Evolutionary conservation across 2,329 filamentous ascomycete species (phyloP).

Genomic region (Fusarium verticillioides): DNA sequence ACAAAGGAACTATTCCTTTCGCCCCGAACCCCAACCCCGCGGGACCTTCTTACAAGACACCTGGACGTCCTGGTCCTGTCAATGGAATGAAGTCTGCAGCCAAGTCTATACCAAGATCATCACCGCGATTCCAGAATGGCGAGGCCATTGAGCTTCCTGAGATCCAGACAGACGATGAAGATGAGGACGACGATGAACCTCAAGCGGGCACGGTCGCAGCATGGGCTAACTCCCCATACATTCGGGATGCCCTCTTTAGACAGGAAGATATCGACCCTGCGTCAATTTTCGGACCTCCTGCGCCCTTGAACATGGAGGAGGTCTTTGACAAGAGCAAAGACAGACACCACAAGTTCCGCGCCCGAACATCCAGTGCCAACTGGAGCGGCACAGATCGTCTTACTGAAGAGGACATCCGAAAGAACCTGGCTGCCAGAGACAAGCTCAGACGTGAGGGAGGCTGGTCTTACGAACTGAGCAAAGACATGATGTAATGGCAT

Average conservation of each 20-base stretch:
- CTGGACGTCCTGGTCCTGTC: slow-evolving; percentile 64
- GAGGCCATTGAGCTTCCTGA: slow-evolving; percentile 93
- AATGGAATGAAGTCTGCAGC: slow-evolving; percentile 63
- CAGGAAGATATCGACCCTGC: slow-evolving; percentile 90
- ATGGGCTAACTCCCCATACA: slow-evolving; percentile 90
- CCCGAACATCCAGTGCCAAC: slow-evolving; percentile 92
- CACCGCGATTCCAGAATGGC: slow-evolving; percentile 87
- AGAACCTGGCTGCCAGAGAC: slow-evolving; percentile 82
- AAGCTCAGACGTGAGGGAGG: slow-evolving; percentile 84
- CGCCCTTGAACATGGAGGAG: slow-evolving; percentile 92
- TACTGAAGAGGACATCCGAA: slow-evolving; percentile 87
- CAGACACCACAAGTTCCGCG: slow-evolving; percentile 85
- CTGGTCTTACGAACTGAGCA: slow-evolving; percentile 77
- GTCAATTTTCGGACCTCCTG: slow-evolving; percentile 88
- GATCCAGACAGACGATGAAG: slow-evolving; percentile 93
- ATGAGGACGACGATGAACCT: slow-evolving; percentile 78
- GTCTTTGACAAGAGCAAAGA: slow-evolving; percentile 93
- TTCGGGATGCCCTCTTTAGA: slow-evolving; percentile 77
- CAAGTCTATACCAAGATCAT: slow-evolving; percentile 74
- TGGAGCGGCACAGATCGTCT: slow-evolving; percentile 86
- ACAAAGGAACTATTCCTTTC: slow-evolving; percentile 90
- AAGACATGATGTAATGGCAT: slow-evolving; percentile 55
- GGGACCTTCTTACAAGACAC: slow-evolving; percentile 73
- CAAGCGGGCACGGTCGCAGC: slow-evolving; percentile 67
- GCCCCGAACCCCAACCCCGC: slow-evolving; percentile 73